A percentile compares a stretch with the other conserved stretches of the same genome.
Conservation (phyloP, 805 yeast species). For the Nakazawaea siamensis region DNA sequence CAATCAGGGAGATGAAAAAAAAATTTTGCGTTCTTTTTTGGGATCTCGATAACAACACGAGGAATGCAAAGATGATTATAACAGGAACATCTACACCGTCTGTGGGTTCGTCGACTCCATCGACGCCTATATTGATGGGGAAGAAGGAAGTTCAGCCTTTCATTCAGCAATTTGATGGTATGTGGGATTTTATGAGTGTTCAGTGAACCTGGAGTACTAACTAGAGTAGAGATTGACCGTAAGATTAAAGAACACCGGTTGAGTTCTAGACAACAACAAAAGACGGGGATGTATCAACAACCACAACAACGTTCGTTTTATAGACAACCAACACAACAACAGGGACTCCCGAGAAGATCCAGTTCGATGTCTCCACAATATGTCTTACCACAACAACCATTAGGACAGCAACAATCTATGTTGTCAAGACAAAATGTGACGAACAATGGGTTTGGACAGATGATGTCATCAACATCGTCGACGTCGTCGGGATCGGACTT, state of each 20-base stretch:
- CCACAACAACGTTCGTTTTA: conserved; percentile 4
- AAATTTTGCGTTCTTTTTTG: no score
- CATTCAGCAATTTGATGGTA: conserved; percentile 10
- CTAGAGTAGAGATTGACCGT: conserved; percentile 7
- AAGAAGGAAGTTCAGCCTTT: conserved; percentile 4
- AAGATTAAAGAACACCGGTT: conserved; percentile 4
- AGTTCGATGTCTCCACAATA: conserved; percentile 9
- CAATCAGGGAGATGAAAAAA: no score
- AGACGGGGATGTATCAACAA: conserved; percentile 4
- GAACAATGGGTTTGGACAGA: no score
- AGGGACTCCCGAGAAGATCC: conserved; percentile 4
- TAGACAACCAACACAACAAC: conserved; percentile 2
- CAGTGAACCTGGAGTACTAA: conserved; percentile 1
- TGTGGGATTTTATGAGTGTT: neutral
- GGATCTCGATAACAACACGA: no score
- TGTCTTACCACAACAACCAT: conserved; percentile 4
- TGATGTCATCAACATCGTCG: conserved; percentile 8
- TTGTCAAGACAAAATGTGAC: no score
- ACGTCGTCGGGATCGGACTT: conserved; percentile 8
- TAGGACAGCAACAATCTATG: no score
- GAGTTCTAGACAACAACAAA: conserved; percentile 1
- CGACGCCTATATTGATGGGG: neutral
- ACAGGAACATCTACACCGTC: no score
- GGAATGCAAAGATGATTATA: no score
- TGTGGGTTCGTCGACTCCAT: neutral